Conservation (phyloP, 225 moss, liverwort and hornwort genomes). For the Asterella californica region DNA sequence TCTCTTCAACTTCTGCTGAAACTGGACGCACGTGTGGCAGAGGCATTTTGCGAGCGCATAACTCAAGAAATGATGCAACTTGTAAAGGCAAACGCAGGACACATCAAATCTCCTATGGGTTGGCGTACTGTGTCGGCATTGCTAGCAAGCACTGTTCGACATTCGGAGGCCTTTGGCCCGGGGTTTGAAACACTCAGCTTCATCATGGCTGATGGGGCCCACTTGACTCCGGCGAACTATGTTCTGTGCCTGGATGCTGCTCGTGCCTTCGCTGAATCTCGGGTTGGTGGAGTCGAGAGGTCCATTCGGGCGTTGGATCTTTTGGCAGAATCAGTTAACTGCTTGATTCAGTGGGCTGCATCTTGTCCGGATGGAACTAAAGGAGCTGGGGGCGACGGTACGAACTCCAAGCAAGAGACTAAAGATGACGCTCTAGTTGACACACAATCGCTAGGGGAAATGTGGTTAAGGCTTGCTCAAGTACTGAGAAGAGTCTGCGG, state of each 20-base stretch:
- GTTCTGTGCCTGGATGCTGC: constrained; percentile 97
- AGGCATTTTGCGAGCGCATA: constrained; percentile 97
- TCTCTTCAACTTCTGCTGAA: constrained; percentile 96
- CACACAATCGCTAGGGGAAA: constrained; percentile 85
- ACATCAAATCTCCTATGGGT: constrained; percentile 96
- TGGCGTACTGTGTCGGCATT: constrained; percentile 97
- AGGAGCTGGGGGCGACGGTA: constrained; percentile 23
- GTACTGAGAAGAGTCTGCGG: constrained; percentile 82
- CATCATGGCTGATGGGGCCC: constrained; percentile 94
- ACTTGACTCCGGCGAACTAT: constrained; percentile 90
- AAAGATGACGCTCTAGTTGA: constrained; percentile 56
- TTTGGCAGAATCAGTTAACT: constrained; percentile 77
- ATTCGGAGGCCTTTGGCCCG: constrained; percentile 93
- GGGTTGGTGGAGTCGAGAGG: constrained; percentile 86
- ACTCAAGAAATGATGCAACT: constrained; percentile 97
- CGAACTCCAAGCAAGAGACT: constrained; percentile 16
- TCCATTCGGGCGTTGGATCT: constrained; percentile 90
- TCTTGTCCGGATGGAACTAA: constrained; percentile 41
- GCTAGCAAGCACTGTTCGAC: constrained; percentile 88
- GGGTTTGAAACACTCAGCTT: constrained; percentile 98
- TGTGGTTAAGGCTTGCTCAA: constrained; percentile 97
- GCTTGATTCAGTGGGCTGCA: constrained; percentile 84
- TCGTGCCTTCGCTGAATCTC: constrained; percentile 94
- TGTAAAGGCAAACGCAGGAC: constrained; percentile 91
- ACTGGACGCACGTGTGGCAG: constrained; percentile 96